These are phyloP conservation scores for Arachis hypogaea DNA, from an alignment of 306 rosid genomes.

Conservation along the genomic window DNA sequence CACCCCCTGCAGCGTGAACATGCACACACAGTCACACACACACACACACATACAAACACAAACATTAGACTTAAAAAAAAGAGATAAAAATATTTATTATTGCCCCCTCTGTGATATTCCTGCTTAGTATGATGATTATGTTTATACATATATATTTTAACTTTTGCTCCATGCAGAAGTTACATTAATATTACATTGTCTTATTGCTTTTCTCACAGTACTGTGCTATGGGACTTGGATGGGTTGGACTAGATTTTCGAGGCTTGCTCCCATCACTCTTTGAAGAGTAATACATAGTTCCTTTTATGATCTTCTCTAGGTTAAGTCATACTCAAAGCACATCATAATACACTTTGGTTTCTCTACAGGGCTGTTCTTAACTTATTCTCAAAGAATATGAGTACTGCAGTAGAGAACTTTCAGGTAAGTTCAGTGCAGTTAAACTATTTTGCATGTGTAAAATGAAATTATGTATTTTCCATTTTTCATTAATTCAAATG, in stretches of 20 bases:
- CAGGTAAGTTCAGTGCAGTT: constrained; percentile 65
- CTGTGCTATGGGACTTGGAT: constrained; percentile 99
- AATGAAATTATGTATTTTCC: constrained; percentile 31
- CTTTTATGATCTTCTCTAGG: constrained; percentile 29
- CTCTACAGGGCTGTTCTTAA: constrained; percentile 87
- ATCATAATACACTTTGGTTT: constrained; percentile 39
- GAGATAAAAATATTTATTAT: neutral
- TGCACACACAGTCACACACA: neutral
- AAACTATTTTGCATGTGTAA: constrained; percentile 25
- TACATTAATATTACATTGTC: constrained; percentile 40
- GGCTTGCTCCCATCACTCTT: constrained; percentile 94
- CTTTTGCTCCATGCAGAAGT: constrained; percentile 31
- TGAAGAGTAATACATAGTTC: constrained; percentile 69
- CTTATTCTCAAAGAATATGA: constrained; percentile 88
- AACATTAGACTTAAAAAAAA: neutral
- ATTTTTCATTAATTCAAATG: constrained; percentile 17
- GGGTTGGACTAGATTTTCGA: constrained; percentile 99
- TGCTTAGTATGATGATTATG: constrained; percentile 21
- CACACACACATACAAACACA: too few relatives aligned
- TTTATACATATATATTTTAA: neutral
- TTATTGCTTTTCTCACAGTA: constrained; percentile 59
- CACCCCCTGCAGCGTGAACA: neutral
- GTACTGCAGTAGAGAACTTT: constrained; percentile 91
- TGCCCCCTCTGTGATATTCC: constrained; percentile 25
- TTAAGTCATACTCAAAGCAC: constrained; percentile 3